Evolutionary conservation across 768 basidiomycete genomes (phyloP).

Genomic region (Pisolithus sp.): DNA sequence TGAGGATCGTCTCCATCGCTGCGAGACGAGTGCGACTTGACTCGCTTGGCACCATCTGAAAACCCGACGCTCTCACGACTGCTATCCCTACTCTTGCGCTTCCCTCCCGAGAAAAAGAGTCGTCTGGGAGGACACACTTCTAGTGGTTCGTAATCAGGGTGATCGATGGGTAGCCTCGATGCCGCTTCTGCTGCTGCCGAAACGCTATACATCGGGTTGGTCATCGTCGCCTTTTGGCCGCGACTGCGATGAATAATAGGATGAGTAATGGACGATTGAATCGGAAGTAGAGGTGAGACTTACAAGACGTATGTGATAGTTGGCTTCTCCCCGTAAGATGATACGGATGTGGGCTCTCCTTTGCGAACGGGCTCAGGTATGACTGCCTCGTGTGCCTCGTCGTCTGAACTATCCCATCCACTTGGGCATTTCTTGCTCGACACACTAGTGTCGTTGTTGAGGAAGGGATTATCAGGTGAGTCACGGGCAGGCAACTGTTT

Average conservation of each 20-base stretch:
- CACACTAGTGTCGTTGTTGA: conserved; percentile 34
- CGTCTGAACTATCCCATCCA: conserved; percentile 30
- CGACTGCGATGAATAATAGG: conserved; percentile 40
- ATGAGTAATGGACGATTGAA: background rate
- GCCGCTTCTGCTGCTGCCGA: conserved; percentile 35
- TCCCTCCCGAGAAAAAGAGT: conserved; percentile 42
- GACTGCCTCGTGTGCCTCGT: conserved; percentile 26
- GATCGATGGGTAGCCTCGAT: conserved; percentile 50
- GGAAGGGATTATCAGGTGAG: conserved; percentile 70
- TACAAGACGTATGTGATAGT: conserved; percentile 72
- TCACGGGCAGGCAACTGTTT: conserved; percentile 38
- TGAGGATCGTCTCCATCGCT: background rate
- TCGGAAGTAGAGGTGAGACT: conserved; percentile 22
- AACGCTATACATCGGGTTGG: conserved; percentile 57
- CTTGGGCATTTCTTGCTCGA: conserved; percentile 11
- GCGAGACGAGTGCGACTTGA: conserved; percentile 5
- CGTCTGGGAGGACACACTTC: conserved; percentile 49
- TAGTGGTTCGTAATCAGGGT: conserved; percentile 61
- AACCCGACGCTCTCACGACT: conserved; percentile 13
- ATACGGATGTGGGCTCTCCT: conserved; percentile 32
- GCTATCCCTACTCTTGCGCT: conserved; percentile 20
- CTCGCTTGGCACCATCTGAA: conserved; percentile 11
- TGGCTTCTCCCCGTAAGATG: conserved; percentile 44
- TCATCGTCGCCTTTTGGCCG: conserved; percentile 54
- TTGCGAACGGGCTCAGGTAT: conserved; percentile 28